Evolutionary conservation across 371 early-diverging fungal genomes (phyloP).

Genomic region (Lichtheimia hyalospora): DNA sequence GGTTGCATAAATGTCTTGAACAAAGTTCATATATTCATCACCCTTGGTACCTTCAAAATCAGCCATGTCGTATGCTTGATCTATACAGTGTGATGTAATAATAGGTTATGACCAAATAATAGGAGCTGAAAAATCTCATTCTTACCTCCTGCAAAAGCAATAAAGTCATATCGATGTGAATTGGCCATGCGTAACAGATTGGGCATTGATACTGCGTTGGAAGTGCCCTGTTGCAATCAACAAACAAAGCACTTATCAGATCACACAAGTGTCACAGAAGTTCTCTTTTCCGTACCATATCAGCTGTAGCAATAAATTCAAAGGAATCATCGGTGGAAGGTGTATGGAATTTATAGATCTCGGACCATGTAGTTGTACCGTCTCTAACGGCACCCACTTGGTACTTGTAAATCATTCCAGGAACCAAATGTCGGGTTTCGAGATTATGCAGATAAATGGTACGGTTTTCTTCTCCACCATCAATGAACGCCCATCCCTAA

Average conservation of each 20-base stretch:
- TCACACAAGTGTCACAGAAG: background rate
- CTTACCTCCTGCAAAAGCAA: conserved; percentile 29
- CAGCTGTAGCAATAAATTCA: conserved; percentile 29
- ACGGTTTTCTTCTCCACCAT: conserved; percentile 31
- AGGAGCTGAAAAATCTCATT: no score
- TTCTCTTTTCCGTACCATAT: conserved; percentile 18
- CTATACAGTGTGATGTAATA: background rate
- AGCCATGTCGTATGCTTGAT: conserved; percentile 26
- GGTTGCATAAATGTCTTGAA: conserved; percentile 22
- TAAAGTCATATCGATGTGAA: conserved; percentile 30
- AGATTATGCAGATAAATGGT: conserved; percentile 35
- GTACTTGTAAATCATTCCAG: conserved; percentile 27
- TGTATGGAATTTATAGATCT: conserved; percentile 17
- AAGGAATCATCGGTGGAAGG: conserved; percentile 9
- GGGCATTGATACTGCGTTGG: conserved; percentile 32
- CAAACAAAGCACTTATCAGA: background rate
- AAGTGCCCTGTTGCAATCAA: conserved; percentile 19
- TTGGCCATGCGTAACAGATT: conserved; percentile 19
- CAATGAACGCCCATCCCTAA: conserved; percentile 37
- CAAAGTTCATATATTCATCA: conserved; percentile 30
- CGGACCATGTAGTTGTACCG: conserved; percentile 6
- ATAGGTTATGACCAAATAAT: no score
- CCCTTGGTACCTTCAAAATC: conserved; percentile 29
- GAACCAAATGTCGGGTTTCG: conserved; percentile 15
- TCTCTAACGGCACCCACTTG: conserved; percentile 17